phyloP scores from a whole-genome alignment of 805 yeast species.

The Candida sanyiensis region DNA sequence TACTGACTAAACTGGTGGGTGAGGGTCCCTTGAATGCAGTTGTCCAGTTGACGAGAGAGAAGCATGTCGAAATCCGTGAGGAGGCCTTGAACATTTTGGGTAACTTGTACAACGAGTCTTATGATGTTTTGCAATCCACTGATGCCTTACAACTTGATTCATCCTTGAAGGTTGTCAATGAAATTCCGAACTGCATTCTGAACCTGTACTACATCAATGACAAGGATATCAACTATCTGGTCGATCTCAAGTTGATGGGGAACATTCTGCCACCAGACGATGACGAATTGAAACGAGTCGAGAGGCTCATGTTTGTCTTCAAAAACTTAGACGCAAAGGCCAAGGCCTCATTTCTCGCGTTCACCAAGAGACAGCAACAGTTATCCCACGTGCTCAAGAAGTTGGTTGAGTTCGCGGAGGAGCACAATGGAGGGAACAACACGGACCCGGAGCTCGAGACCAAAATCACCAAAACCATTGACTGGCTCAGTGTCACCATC shows the following conservation, averaged over 20 bases:
- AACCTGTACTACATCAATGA: slow-evolving; percentile 72
- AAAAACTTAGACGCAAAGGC: slow-evolving; percentile 50
- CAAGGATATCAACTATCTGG: slow-evolving; percentile 52
- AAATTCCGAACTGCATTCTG: slow-evolving; percentile 61
- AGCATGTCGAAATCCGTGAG: slow-evolving; percentile 56
- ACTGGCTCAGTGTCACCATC: slow-evolving; percentile 55
- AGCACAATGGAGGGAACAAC: slow-evolving; percentile 30
- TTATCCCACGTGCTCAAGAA: slow-evolving; percentile 45
- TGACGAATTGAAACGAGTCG: slow-evolving; percentile 42
- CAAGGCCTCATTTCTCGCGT: slow-evolving; percentile 59
- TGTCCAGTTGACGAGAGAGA: slow-evolving; percentile 65
- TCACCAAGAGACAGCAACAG: slow-evolving; percentile 63
- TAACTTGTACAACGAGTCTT: slow-evolving; percentile 46
- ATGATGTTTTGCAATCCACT: slow-evolving; percentile 23
- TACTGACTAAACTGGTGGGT: slow-evolving; percentile 44
- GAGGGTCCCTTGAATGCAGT: slow-evolving; percentile 47
- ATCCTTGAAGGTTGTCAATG: slow-evolving; percentile 26
- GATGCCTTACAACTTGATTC: slow-evolving; percentile 1
- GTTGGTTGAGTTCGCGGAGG: slow-evolving; percentile 45
- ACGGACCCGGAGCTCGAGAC: slow-evolving; percentile 21
- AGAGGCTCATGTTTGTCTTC: slow-evolving; percentile 46
- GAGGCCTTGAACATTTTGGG: slow-evolving; percentile 52
- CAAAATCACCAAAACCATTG: slow-evolving; percentile 49
- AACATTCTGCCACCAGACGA: slow-evolving; percentile 51
- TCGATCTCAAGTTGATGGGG: slow-evolving; percentile 58